phyloP scores from a whole-genome alignment of 768 basidiomycete species.

The Naganishia antarctica region DNA sequence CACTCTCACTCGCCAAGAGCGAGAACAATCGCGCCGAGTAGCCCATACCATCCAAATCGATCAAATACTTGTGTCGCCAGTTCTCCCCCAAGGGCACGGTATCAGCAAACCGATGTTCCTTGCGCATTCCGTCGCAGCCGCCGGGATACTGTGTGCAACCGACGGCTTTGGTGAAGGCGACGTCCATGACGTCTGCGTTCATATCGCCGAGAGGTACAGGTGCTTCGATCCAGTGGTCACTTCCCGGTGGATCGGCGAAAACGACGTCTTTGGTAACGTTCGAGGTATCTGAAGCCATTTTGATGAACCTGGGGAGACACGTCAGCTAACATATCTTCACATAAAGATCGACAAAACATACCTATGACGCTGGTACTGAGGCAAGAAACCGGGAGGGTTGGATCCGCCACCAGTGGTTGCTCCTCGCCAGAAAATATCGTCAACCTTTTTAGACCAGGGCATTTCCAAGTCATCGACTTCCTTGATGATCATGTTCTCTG shows the following conservation, averaged over 20 bases:
- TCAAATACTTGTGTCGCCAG: slow-evolving; percentile 87
- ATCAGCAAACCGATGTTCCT: slow-evolving; percentile 65
- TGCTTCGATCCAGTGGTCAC: slow-evolving; percentile 60
- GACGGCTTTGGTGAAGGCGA: slow-evolving; percentile 74
- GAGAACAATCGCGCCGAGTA: slow-evolving; percentile 80
- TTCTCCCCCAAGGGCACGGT: slow-evolving; percentile 75
- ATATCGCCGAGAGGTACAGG: slow-evolving; percentile 59
- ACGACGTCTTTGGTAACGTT: slow-evolving; percentile 60
- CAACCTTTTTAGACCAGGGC: slow-evolving; percentile 81
- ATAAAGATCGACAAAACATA: slow-evolving; percentile 49
- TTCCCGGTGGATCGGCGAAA: slow-evolving; percentile 63
- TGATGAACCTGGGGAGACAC: slow-evolving; percentile 63
- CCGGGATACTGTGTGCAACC: slow-evolving; percentile 68
- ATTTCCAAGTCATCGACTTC: slow-evolving; percentile 78
- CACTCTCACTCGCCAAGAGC: slow-evolving; percentile 60
- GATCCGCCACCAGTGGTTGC: slow-evolving; percentile 92
- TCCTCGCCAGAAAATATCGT: slow-evolving; percentile 87
- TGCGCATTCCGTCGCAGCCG: slow-evolving; percentile 60
- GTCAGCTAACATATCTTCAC: slow-evolving; percentile 17
- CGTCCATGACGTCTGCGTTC: slow-evolving; percentile 79
- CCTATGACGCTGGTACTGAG: slow-evolving; percentile 83
- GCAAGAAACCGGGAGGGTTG: slow-evolving; percentile 73
- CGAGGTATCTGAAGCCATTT: slow-evolving; percentile 64
- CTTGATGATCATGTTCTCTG: slow-evolving; percentile 64
- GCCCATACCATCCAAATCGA: slow-evolving; percentile 92